phyloP scores from a whole-genome alignment of 148 eudicot genomes.

The Camellia granthamiana region DNA sequence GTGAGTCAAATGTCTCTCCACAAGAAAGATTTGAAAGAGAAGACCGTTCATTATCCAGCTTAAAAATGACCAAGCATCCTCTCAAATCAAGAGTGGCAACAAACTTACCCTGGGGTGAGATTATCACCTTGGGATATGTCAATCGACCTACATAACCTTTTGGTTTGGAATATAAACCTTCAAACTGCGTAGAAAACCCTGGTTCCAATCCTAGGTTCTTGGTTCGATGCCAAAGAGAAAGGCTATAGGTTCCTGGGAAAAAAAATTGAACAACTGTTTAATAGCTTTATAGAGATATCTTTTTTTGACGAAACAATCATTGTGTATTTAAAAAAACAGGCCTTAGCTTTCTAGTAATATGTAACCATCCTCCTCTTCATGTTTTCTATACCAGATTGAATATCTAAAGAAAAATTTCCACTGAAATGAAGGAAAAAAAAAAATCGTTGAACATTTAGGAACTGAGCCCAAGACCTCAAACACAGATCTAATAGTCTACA shows the following conservation, averaged over 20 bases:
- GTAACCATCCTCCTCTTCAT: neutral
- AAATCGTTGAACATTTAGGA: neutral
- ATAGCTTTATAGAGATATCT: neutral
- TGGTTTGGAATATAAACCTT: constrained; percentile 56
- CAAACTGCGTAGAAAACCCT: constrained; percentile 47
- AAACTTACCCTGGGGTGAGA: constrained; percentile 71
- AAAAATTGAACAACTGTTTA: neutral
- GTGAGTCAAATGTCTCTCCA: constrained; percentile 31
- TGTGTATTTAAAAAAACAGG: neutral
- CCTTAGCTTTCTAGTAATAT: neutral
- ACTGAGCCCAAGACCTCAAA: neutral
- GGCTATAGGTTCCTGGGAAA: constrained; percentile 52
- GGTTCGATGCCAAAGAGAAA: constrained; percentile 66
- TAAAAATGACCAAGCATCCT: constrained; percentile 60
- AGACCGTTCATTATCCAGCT: constrained; percentile 38
- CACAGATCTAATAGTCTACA: neutral
- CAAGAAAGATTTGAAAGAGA: constrained; percentile 42
- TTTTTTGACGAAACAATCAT: neutral
- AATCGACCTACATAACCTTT: constrained; percentile 49
- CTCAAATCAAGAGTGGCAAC: constrained; percentile 71
- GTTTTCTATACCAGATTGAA: neutral
- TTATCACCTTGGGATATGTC: constrained; percentile 68
- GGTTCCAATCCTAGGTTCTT: constrained; percentile 40
- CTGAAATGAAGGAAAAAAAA: neutral
- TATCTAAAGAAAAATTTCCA: neutral